Base-by-base conservation (phyloP, 805 yeast genomes). In the Starmerella scarabaei region DNA sequence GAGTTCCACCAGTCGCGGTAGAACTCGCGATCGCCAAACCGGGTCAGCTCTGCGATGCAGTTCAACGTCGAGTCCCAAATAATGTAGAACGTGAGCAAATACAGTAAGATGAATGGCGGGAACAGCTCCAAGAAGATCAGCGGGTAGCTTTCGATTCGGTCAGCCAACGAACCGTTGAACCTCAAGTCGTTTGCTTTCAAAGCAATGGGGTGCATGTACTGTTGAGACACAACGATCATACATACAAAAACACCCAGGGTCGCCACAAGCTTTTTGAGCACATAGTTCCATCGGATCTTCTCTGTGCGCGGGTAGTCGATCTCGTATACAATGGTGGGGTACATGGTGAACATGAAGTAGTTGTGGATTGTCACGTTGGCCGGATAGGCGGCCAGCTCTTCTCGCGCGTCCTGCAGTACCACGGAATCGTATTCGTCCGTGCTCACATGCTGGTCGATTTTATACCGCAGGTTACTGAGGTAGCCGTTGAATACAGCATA, bases 1-100 rank as follows among this genome's bases (percentile, higher is more conserved):
- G 93, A 81, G 52, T 86, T 83, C 98, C 99, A 91, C 98, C 98
- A 93, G 33, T 84, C 81, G 3, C 93, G 88, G 56, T 93, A 91
- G 59, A 91, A 91, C 49, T 80, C 80, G 37, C 98, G 72, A 57
- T 91, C 96, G 4, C 83, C 95, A 61, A 77, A 93, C 38, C 69
- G 55, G 14, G 94, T 77, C 29, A 88, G 64, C 57, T 91, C 98
- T 0, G 94, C 97, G 51, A 93, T 71, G 19, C 80, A 79, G 55
- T 86, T 88, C 51, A 86, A 65, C 37, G 88, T 88, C 5, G 88
- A 78, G 53, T 91, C 97, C 98, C 98, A 93, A 46, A 93, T 91
- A 45, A 91, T 64, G 57, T 81, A 86, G 61, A 86, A 91, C 0
- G 73, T 77, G 42, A 91, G 62, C 38, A 91, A 53, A 57, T 85